Conservation (phyloP, 2,329 filamentous ascomycete genomes). For the Ceratocystis cubensis region DNA sequence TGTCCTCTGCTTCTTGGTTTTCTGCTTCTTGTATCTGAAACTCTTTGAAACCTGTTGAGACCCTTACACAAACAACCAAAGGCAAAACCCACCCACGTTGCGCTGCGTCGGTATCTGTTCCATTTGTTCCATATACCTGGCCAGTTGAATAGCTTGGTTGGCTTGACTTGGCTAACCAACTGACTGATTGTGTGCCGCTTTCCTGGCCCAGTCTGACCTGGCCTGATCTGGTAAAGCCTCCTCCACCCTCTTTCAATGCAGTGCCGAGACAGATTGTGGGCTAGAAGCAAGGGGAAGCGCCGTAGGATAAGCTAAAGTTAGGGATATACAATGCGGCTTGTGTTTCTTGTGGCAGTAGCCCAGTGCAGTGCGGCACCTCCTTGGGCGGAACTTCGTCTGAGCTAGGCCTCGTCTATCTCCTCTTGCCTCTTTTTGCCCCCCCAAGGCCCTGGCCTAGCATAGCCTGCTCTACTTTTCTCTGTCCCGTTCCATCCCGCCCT, state of each 20-base stretch:
- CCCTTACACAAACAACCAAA: slow-evolving; percentile 3
- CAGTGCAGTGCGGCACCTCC: too few species aligned
- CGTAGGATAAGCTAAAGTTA: background rate
- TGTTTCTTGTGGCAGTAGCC: background rate
- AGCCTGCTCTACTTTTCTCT: too few species aligned
- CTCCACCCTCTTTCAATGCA: background rate
- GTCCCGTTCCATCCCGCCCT: too few species aligned
- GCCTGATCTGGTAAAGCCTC: background rate
- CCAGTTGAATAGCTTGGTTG: too few species aligned
- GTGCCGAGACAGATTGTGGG: background rate
- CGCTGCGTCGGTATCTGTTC: background rate
- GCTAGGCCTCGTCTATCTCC: too few species aligned
- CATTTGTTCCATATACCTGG: too few species aligned
- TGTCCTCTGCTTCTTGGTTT: background rate
- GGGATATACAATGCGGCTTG: background rate
- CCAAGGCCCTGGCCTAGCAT: too few species aligned
- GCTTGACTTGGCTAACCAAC: background rate
- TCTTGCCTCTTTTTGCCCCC: too few species aligned
- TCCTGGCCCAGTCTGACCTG: background rate
- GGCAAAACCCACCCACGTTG: slow-evolving; percentile 1
- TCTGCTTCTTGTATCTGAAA: background rate
- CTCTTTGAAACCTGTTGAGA: slow-evolving; percentile 4
- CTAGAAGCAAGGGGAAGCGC: background rate
- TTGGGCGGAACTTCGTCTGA: too few species aligned
- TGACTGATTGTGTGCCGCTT: background rate